Evolutionary conservation across 2,329 filamentous ascomycete species (phyloP), one percentile per base, ranked within the genome.

Genomic region (Botrytis deweyae): DNA sequence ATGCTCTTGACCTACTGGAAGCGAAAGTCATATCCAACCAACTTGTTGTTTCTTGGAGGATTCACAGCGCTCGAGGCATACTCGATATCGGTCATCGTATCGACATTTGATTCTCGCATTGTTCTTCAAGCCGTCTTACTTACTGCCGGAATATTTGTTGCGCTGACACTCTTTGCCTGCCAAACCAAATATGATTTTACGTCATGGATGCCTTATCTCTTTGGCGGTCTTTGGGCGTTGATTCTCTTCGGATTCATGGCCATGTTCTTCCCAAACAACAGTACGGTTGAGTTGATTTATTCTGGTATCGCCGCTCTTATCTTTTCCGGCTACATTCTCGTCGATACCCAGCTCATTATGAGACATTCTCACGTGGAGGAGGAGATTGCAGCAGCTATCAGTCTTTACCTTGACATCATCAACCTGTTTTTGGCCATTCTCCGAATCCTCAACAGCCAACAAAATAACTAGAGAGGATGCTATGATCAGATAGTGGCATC

Each of bases 131-230:
- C 96, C 25, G 91, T 97, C 49, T 84, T 97, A 77, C 90, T 99
- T 74, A 99, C 96, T 70, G 92, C 91, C 25, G 92, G 91, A 70
- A 93, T 95, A 81, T 95, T 95, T 81, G 86, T 93, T 79, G 90
- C 93, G 80, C 88, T 94, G 70, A 93, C 92, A 1, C 83, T 95
- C 63, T 98, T 99, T 82, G 96, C 96, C 68, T 97, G 95, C 88
- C 96, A 99, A 86, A 93, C 93, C 77, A 97, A 97, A 83, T 99
- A 99, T 82, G 96, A 99, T 86, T 99, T 99, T 82, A 98, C 95
- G 1, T 92, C 90, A 77, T 99, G 96, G 95, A 93, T 95, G 86
- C 95, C 96, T 29, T 98, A 98, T 82, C 89, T 98, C 5, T 97
- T 97, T 80, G 95, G 95, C 74, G 91, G 88, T 0, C 88, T 99